These are phyloP conservation scores for Crithidia mellificae DNA, from an alignment of 208 protist species.

Conservation along the genomic window DNA sequence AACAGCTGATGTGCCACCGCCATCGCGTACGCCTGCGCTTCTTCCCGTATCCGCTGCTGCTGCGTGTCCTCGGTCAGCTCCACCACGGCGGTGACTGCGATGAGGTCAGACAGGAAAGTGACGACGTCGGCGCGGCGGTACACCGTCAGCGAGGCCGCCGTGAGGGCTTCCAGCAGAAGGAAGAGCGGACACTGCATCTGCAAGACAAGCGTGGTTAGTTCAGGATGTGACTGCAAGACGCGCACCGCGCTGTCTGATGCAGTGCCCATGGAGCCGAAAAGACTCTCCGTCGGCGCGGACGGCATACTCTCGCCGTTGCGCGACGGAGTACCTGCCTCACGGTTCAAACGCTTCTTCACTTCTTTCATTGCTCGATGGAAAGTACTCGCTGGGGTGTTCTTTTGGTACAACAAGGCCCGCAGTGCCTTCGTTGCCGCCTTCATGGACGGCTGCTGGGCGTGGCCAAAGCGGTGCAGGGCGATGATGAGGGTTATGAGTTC, in stretches of 20 bases:
- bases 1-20: slow-evolving; percentile 56
- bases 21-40: slow-evolving; percentile 29
- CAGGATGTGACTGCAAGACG: background rate
- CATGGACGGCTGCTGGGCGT: slow-evolving; percentile 60
- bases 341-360: slow-evolving; percentile 14
- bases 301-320: background rate
- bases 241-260: background rate
- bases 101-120: slow-evolving; percentile 31
- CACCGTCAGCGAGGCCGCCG: slow-evolving; percentile 34
- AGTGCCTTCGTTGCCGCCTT: slow-evolving; percentile 28
- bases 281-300: background rate
- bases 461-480: slow-evolving; percentile 73
- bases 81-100: slow-evolving; percentile 34
- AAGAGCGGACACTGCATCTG: slow-evolving; percentile 24
- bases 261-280: background rate
- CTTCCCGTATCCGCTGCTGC: background rate
- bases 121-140: slow-evolving; percentile 51
- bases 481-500: slow-evolving; percentile 57
- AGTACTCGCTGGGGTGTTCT: background rate
- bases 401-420: slow-evolving; percentile 20
- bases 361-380: slow-evolving; percentile 18
- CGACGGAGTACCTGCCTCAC: background rate
- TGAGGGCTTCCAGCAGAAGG: slow-evolving; percentile 49
- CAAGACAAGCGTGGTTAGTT: slow-evolving; percentile 14
- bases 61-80: slow-evolving; percentile 7